Percentiles rank a stretch among this genome's conserved stretches.
Evolutionary conservation across 1,284 basidiomycete genomes (phyloP).

Genomic region (Cutaneotrichosporon cavernicola): DNA sequence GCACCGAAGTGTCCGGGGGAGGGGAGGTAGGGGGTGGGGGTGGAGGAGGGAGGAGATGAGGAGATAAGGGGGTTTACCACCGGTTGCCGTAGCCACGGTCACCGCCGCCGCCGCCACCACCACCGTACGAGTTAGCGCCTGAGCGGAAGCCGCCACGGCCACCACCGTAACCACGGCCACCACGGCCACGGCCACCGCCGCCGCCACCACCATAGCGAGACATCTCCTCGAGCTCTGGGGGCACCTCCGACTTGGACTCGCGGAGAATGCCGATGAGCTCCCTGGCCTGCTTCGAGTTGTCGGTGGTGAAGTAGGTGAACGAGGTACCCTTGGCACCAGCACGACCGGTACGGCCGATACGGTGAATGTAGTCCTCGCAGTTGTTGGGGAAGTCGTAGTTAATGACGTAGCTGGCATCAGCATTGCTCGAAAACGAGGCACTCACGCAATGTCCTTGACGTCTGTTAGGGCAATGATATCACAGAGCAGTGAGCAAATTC

Average conservation of each 20-base stretch:
- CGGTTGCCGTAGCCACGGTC: conserved; percentile 45
- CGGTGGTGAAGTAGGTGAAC: conserved; percentile 94
- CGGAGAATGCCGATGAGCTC: conserved; percentile 84
- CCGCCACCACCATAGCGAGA: conserved; percentile 72
- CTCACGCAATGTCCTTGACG: conserved; percentile 50
- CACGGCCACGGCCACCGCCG: conserved; percentile 51
- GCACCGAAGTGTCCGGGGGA: not conserved
- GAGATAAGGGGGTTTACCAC: conserved; percentile 25
- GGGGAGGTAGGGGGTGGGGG: no score
- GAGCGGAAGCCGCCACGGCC: conserved; percentile 54
- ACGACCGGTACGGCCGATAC: conserved; percentile 61
- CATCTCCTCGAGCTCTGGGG: conserved; percentile 92
- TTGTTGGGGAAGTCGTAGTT: conserved; percentile 94
- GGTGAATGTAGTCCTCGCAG: conserved; percentile 58
- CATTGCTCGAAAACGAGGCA: conserved; percentile 19
- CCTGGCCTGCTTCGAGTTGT: conserved; percentile 90
- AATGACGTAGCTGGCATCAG: conserved; percentile 31
- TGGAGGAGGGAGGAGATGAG: not conserved
- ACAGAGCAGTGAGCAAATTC: conserved; percentile 26
- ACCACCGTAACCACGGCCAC: conserved; percentile 55
- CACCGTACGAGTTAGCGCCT: conserved; percentile 24
- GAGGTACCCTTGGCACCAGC: conserved; percentile 64
- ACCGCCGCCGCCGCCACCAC: conserved; percentile 45
- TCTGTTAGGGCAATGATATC: conserved; percentile 34
- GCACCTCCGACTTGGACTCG: conserved; percentile 85